Conservation (phyloP, 2,329 filamentous ascomycete genomes). For the Capronia americana region DNA sequence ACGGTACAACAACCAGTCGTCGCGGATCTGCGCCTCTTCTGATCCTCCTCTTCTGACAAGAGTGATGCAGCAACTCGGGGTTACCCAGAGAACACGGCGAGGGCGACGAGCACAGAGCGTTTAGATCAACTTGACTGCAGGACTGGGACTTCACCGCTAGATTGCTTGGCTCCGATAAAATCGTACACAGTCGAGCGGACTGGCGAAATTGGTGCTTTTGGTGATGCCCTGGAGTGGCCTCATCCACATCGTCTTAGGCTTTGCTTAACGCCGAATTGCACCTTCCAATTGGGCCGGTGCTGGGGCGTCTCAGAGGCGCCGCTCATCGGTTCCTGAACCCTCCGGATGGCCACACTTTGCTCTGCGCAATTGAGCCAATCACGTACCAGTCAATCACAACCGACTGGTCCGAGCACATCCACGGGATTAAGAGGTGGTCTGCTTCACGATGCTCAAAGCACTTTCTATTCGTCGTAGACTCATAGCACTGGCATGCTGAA, state of each 20-base stretch:
- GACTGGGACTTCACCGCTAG: slow-evolving; percentile 21
- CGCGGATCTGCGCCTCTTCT: neutral
- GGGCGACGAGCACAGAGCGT: neutral
- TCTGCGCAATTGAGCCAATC: slow-evolving; percentile 2
- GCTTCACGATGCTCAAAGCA: neutral
- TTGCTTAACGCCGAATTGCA: neutral
- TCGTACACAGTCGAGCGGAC: neutral
- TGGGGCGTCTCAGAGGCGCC: neutral
- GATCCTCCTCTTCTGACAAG: slow-evolving; percentile 7
- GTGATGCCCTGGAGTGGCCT: slow-evolving; percentile 7
- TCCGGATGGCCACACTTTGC: slow-evolving; percentile 36
- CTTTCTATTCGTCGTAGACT: neutral
- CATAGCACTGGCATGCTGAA: neutral
- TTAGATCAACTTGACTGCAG: neutral
- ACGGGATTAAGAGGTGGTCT: neutral
- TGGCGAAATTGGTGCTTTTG: slow-evolving; percentile 7
- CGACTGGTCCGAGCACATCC: neutral
- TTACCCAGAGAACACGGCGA: neutral
- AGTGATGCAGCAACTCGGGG: neutral
- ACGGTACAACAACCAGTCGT: neutral
- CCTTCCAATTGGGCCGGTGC: slow-evolving; percentile 10
- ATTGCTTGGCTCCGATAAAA: slow-evolving; percentile 17
- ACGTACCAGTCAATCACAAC: neutral
- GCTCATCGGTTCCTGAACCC: slow-evolving; percentile 26
- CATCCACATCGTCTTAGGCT: neutral